These are phyloP conservation scores for Dothistroma septosporum DNA, from an alignment of 2,329 filamentous ascomycete species.

Conservation along the genomic window DNA sequence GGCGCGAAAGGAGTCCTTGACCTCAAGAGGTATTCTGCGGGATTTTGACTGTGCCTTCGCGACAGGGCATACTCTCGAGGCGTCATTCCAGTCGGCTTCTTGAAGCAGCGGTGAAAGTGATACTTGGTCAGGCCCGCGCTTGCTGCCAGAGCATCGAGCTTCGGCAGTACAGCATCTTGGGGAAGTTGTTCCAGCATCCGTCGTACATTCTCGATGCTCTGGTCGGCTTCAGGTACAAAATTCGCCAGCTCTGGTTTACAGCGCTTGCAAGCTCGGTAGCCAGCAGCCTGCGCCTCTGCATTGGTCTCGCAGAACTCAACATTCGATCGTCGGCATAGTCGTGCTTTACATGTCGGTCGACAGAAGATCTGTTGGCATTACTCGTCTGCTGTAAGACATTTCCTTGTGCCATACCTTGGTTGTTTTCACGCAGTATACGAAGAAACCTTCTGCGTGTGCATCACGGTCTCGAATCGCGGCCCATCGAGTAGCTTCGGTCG, in stretches of 20 bases:
- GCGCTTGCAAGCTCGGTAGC: constrained; percentile 57
- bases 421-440: constrained; percentile 55
- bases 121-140: constrained; percentile 53
- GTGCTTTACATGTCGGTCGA: constrained; percentile 56
- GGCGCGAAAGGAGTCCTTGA: constrained; percentile 1
- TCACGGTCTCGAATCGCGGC: constrained; percentile 14
- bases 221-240: constrained; percentile 10
- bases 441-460: constrained; percentile 28
- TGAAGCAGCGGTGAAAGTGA: constrained; percentile 59
- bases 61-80: constrained; percentile 42
- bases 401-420: constrained; percentile 34
- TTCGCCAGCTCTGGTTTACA: constrained; percentile 47
- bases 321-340: constrained; percentile 56
- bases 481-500: constrained; percentile 12
- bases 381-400: background rate
- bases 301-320: constrained; percentile 53
- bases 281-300: constrained; percentile 45
- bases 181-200: constrained; percentile 11
- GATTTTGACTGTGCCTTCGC: background rate
- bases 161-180: constrained; percentile 5
- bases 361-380: constrained; percentile 49
- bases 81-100: constrained; percentile 51
- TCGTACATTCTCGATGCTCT: constrained; percentile 11
- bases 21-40: background rate
- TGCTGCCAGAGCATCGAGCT: constrained; percentile 47